Conservation (phyloP, 1,139 yeast species). For the Kodamaea suecica region DNA sequence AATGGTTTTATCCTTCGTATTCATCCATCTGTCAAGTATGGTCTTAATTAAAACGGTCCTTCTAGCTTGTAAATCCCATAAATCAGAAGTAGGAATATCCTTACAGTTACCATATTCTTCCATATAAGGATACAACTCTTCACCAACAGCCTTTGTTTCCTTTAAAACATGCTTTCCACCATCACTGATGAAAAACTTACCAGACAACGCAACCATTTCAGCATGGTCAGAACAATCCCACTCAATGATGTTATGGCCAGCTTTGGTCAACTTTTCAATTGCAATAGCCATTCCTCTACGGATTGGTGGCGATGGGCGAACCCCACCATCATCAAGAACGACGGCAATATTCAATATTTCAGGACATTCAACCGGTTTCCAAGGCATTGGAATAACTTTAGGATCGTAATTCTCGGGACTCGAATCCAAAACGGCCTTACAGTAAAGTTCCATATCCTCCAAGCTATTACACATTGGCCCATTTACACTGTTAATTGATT, state of each 20-base stretch:
- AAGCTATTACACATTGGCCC: slow-evolving; percentile 32
- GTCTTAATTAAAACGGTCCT: slow-evolving; percentile 29
- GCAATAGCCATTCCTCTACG: slow-evolving; percentile 26
- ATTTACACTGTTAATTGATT: slow-evolving; percentile 33
- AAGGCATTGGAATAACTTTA: slow-evolving; percentile 29
- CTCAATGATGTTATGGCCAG: slow-evolving; percentile 60
- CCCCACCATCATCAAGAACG: slow-evolving; percentile 28
- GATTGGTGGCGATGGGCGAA: slow-evolving; percentile 40
- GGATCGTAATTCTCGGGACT: slow-evolving; percentile 35
- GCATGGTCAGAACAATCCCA: slow-evolving; percentile 48
- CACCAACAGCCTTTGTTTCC: slow-evolving; percentile 41
- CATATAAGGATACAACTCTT: slow-evolving; percentile 42
- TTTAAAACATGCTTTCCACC: slow-evolving; percentile 36
- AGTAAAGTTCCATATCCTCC: slow-evolving; percentile 27
- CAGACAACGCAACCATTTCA: slow-evolving; percentile 34
- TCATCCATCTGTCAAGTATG: slow-evolving; percentile 38
- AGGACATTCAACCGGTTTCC: slow-evolving; percentile 25
- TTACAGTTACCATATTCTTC: slow-evolving; percentile 27
- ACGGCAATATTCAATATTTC: slow-evolving; percentile 31
- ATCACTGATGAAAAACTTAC: slow-evolving; percentile 45
- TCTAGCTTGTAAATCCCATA: slow-evolving; percentile 43
- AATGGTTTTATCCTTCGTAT: slow-evolving; percentile 26
- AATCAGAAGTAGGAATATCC: slow-evolving; percentile 34
- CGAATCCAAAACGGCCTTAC: slow-evolving; percentile 24
- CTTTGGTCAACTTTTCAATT: slow-evolving; percentile 26